Percentiles rank a stretch among this genome's conserved stretches.
Conservation (phyloP, 2,329 filamentous ascomycete species). For the Aureobasidium zeae region DNA sequence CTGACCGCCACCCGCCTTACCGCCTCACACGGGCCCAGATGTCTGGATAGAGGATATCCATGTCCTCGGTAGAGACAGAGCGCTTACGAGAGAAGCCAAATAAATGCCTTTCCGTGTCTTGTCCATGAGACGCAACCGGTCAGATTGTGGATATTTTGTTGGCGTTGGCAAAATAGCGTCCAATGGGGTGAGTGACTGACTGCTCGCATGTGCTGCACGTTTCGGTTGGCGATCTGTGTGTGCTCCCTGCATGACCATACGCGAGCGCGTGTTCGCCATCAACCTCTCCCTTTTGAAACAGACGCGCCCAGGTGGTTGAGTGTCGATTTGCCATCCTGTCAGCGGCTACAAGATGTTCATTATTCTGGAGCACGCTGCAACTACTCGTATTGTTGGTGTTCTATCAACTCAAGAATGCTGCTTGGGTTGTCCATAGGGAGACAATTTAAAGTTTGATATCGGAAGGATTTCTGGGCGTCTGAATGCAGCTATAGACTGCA, state of each 20-base stretch:
- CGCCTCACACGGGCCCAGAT: background rate
- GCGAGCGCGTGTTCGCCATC: background rate
- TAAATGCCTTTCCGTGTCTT: slow-evolving; percentile 4
- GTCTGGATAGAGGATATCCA: background rate
- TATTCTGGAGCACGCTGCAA: too few species aligned
- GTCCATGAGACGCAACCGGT: slow-evolving; percentile 11
- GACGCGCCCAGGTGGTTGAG: too few species aligned
- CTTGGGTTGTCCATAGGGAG: too few species aligned
- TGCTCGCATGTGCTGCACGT: slow-evolving; percentile 9
- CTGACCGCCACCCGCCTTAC: too few species aligned
- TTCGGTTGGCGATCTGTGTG: slow-evolving; percentile 11
- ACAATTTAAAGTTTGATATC: slow-evolving; percentile 3
- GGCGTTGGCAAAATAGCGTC: too few species aligned
- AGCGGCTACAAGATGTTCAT: too few species aligned
- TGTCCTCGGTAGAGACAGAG: too few species aligned
- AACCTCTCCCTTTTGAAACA: background rate
- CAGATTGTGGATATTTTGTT: slow-evolving; percentile 3
- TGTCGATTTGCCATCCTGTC: too few species aligned
- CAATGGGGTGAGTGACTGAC: too few species aligned
- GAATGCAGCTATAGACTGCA: slow-evolving; percentile 4
- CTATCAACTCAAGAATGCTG: too few species aligned
- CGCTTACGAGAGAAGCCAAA: slow-evolving; percentile 1
- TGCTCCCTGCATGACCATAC: slow-evolving; percentile 6
- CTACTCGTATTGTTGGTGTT: too few species aligned
- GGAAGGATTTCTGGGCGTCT: slow-evolving; percentile 9